These are phyloP conservation scores for Tetrahymena thermophila DNA, from an alignment of 73 alveolate genomes.

Conservation along the genomic window DNA sequence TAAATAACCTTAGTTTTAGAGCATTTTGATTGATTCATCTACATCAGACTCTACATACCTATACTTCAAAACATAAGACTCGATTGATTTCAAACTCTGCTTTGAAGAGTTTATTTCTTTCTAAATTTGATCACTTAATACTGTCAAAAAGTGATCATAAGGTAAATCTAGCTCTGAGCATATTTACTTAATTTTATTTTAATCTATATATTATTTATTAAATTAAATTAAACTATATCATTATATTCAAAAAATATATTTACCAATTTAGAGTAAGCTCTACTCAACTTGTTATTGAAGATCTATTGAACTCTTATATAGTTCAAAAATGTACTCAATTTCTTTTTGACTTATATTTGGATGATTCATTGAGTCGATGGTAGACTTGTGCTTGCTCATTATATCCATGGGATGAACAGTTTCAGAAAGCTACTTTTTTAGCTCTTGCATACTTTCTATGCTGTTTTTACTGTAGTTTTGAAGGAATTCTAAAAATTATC, in stretches of 20 bases:
- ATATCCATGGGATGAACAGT: background rate
- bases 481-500: background rate
- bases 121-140: background rate
- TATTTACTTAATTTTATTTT: background rate
- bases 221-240: background rate
- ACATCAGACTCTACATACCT: background rate
- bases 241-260: background rate
- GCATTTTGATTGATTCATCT: background rate
- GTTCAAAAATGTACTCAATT: background rate
- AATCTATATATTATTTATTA: background rate
- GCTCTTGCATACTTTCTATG: background rate
- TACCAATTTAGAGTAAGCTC: background rate
- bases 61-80: background rate
- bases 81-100: background rate
- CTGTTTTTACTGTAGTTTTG: background rate
- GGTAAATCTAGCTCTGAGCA: background rate
- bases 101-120: background rate
- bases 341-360: background rate
- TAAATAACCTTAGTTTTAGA: background rate
- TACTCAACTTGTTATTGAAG: background rate
- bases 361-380: background rate
- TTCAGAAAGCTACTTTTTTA: background rate
- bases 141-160: background rate
- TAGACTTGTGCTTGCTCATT: background rate
- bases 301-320: background rate